A percentile compares a stretch with the other conserved stretches of the same genome.
phyloP scores from a whole-genome alignment of 2,329 filamentous ascomycete species.

The Pyricularia grisea region DNA sequence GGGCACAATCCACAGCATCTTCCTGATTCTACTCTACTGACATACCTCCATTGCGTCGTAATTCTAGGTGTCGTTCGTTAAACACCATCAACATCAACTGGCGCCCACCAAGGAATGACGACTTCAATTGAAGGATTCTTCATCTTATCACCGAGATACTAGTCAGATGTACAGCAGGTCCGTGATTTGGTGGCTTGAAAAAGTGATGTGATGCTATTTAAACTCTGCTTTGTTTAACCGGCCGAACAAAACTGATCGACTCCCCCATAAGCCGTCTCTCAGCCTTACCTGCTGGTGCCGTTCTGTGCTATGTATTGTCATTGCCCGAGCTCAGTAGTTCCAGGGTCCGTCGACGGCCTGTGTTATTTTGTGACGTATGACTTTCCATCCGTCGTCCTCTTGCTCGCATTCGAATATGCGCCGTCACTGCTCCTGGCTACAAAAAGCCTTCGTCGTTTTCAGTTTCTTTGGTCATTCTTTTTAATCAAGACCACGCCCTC shows the following conservation, averaged over 20 bases:
- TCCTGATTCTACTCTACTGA: not conserved
- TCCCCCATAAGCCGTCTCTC: not conserved
- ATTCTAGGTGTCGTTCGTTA: not conserved
- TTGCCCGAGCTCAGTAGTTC: not conserved
- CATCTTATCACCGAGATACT: not conserved
- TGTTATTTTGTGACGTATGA: not conserved
- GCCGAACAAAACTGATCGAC: not conserved
- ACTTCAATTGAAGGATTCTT: not conserved
- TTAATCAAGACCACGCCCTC: not conserved
- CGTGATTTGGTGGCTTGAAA: not conserved
- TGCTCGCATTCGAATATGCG: not conserved
- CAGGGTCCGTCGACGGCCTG: not conserved
- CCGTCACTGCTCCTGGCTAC: not conserved
- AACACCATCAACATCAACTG: not conserved
- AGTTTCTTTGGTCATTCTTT: not conserved
- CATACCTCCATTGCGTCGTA: not conserved
- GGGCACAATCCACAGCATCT: no score
- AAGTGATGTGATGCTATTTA: not conserved
- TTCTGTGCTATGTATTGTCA: not conserved
- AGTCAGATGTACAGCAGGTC: not conserved
- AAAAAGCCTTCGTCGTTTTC: not conserved
- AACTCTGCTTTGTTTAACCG: not conserved
- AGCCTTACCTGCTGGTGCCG: not conserved
- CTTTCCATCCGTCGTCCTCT: not conserved
- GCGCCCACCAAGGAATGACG: not conserved